Evolutionary conservation across 441 rosid species (phyloP), one percentile per base, ranked within the genome.

Genomic region (Adansonia madagascariensis): DNA sequence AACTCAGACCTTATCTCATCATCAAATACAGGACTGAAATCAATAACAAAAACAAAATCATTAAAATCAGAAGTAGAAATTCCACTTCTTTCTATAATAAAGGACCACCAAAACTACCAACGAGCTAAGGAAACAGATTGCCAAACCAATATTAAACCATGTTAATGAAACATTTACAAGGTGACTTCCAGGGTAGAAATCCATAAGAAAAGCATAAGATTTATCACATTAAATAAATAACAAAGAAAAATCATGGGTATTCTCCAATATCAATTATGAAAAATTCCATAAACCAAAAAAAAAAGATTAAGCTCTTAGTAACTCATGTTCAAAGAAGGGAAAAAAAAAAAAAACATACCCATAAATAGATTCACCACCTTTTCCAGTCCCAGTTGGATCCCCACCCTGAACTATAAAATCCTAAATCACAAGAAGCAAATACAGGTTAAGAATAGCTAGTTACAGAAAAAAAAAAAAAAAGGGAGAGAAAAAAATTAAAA

Each of bases 391-490:
- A 0, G 99, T 96, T 56, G 98, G 99, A 87, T 96, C 98, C 22
- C 99, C 99, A 78, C 99, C 97, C 91, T 96, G 98, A 78, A 96
- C 96, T 12, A 96, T 91, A 84, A 96, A 96, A 83, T 91, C 98
- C 98, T 96, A 79, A 56, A 79, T 65, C 78, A 80, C 52, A 82
- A 79, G 22, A 76, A 78, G 3, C 44, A 67, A 63, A 43, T 63
- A 49, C 22, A 73, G 15, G 14, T 12, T 53, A n/a, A 77, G 22
- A 77, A 41, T 77, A 66, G 31, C 44, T 39, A 50, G 27, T 4
- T 59, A 63, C 31, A 72, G 8, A 56, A 15, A 17, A 17, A 61
- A 56, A 15, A 17, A 17, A 61, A 61, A 22, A 59, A 11, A 50
- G 61, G 18, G 73, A n/a, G 15, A 7, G 5, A 27, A 39, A 2